Base-by-base conservation (phyloP, 148 eudicot species). In the Rhododendron simsii region DNA sequence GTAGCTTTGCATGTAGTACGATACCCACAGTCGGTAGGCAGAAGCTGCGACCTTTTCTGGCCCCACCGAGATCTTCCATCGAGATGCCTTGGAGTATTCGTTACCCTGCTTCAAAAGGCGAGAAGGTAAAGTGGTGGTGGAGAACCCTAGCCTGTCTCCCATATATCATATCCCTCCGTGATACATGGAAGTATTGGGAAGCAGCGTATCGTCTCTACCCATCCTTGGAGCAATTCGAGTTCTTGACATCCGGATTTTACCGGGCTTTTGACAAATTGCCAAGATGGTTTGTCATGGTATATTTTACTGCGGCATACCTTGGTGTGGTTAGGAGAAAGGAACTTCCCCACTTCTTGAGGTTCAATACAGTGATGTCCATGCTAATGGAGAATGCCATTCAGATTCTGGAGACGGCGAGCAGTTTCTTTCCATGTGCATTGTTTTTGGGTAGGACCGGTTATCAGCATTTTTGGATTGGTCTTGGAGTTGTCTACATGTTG, bases 341-440 rank as follows among this genome's bases (percentile, higher is more conserved):
- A 85, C 92, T 96, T 95, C 99, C 99, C 13, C 99, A 95, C 91
- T 96, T 95, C 90, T 95, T 95, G 41, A 89, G 99, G 87, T 96
- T 96, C 88, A 97, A 96, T 84, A 96, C 95, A 41, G 94, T 96
- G 74, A 90, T 88, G 91, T 98, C 94, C 8, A 95, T 95, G 98
- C 86, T 96, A 59, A 86, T 96, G 4, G 97, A 94, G 92, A 95
- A 95, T 35, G 90, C 94, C 2, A 81, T 96, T 90, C 98, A 96
- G 92, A 91, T 91, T 8, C 63, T 91, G 21, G 98, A 97, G 47
- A 87, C 93, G 7, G 86, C 91, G 50, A 91, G 97, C 78, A 92
- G 96, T 48, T 96, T 95, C 93, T 82, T 95, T 92, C 98, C 99
- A 0, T 88, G 81, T 13, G 92, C 92, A 2, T 86, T 93, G 2